Evolutionary conservation across 1,139 yeast species (phyloP).

Genomic region (Scheffersomyces titani): DNA sequence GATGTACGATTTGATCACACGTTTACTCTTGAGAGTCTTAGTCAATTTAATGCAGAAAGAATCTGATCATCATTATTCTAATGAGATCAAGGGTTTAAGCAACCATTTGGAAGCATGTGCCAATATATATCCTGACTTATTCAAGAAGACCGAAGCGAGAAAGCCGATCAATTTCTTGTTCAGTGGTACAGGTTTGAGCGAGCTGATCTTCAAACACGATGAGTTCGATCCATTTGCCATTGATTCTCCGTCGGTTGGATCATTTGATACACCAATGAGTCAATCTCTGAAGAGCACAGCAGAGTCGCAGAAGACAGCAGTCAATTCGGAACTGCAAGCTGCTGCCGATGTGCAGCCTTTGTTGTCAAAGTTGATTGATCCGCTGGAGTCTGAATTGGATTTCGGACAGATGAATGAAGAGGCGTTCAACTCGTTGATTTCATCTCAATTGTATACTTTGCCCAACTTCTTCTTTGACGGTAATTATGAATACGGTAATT

Average conservation of each 20-base stretch:
- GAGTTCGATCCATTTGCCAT: background rate
- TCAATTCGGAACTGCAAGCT: background rate
- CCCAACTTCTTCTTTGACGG: slow-evolving; percentile 12
- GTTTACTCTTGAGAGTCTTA: slow-evolving; percentile 22
- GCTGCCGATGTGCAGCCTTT: background rate
- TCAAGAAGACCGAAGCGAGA: slow-evolving; percentile 6
- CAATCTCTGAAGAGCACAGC: background rate
- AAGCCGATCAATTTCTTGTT: slow-evolving; percentile 2
- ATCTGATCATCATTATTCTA: slow-evolving; percentile 10
- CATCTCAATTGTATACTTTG: slow-evolving; percentile 14
- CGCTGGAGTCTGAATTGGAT: background rate
- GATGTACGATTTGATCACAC: slow-evolving; percentile 9
- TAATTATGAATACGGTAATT: background rate
- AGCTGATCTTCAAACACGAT: background rate
- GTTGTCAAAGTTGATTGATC: background rate
- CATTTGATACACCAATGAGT: background rate
- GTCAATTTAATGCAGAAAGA: slow-evolving; percentile 14
- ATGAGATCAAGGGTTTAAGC: slow-evolving; percentile 14
- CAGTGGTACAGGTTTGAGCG: background rate
- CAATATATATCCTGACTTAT: slow-evolving; percentile 21
- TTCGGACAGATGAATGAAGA: slow-evolving; percentile 11
- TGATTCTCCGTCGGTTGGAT: background rate
- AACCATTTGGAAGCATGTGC: slow-evolving; percentile 18
- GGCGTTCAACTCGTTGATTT: slow-evolving; percentile 11
- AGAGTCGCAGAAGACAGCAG: background rate